Percentiles rank a stretch among this genome's conserved stretches.
These are phyloP conservation scores for Albugo laibachii DNA, from an alignment of 352 stramenopile genomes.

Conservation along the genomic window DNA sequence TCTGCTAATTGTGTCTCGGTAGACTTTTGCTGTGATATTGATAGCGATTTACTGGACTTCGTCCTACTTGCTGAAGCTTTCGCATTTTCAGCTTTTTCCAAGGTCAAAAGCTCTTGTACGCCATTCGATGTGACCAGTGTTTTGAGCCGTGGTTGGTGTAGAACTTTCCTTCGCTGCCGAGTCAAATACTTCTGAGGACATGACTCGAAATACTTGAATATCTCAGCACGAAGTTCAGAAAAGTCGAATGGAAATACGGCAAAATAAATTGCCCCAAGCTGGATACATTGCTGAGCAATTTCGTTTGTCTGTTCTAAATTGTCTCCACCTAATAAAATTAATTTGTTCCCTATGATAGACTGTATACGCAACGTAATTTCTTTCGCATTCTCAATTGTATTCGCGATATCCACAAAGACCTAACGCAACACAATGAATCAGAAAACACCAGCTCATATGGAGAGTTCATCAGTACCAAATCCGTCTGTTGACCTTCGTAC, in stretches of 20 bases:
- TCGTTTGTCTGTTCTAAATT: conserved; percentile 14
- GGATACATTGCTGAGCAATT: conserved; percentile 13
- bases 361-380: conserved; percentile 20
- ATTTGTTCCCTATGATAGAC: conserved; percentile 14
- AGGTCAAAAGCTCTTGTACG: not conserved
- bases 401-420: conserved; percentile 44
- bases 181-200: conserved; percentile 33
- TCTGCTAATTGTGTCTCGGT: too few relatives aligned
- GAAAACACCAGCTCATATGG: not conserved
- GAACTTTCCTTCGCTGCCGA: conserved; percentile 18
- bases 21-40: not conserved
- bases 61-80: too few relatives aligned
- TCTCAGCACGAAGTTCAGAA: conserved; percentile 23
- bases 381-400: conserved; percentile 20
- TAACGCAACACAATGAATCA: conserved; percentile 3
- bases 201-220: conserved; percentile 30
- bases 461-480: conserved; percentile 16
- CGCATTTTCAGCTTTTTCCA: too few relatives aligned
- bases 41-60: too few relatives aligned
- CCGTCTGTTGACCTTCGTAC: conserved; percentile 12
- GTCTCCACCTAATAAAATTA: conserved; percentile 42
- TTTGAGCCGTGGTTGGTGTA: conserved; percentile 1
- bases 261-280: conserved; percentile 34
- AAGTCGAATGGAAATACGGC: conserved; percentile 37
- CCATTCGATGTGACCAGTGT: not conserved